phyloP scores from a whole-genome alignment of 305 asterid genomes.

The Withania somnifera region DNA sequence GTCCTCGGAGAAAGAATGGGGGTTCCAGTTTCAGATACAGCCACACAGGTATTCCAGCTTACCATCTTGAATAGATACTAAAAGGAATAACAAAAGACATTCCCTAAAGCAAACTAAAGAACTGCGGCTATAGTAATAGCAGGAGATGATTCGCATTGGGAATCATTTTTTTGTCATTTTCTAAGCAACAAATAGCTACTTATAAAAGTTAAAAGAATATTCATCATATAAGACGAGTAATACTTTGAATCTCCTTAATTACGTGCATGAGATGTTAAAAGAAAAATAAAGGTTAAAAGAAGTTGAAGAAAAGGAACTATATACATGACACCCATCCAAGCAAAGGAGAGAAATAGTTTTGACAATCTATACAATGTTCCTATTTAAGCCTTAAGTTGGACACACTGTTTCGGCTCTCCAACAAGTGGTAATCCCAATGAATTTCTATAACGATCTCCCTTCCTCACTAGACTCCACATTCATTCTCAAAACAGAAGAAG shows the following conservation, averaged over 20 bases:
- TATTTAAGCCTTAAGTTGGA: neutral
- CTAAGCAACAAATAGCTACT: neutral
- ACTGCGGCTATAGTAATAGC: no score
- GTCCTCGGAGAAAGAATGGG: no score
- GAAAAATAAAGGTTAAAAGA: no score
- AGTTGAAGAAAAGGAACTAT: neutral
- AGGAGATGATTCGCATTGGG: no score
- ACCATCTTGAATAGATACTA: no score
- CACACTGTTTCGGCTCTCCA: neutral
- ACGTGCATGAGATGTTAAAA: neutral
- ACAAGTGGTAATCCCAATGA: neutral
- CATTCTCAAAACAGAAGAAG: constrained; percentile 29
- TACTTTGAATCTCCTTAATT: neutral
- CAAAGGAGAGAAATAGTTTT: neutral
- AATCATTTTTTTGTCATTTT: neutral
- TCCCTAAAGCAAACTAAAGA: no score
- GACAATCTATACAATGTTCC: neutral
- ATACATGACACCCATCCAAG: neutral
- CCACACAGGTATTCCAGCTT: no score
- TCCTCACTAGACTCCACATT: constrained; percentile 17
- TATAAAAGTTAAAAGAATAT: neutral
- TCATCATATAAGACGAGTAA: neutral
- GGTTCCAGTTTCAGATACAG: no score
- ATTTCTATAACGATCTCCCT: constrained; percentile 16
- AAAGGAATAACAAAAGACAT: no score